Evolutionary conservation across 169 alveolate species (phyloP), one percentile per base, ranked within the genome.

Genomic region (Plasmodium berghei): DNA sequence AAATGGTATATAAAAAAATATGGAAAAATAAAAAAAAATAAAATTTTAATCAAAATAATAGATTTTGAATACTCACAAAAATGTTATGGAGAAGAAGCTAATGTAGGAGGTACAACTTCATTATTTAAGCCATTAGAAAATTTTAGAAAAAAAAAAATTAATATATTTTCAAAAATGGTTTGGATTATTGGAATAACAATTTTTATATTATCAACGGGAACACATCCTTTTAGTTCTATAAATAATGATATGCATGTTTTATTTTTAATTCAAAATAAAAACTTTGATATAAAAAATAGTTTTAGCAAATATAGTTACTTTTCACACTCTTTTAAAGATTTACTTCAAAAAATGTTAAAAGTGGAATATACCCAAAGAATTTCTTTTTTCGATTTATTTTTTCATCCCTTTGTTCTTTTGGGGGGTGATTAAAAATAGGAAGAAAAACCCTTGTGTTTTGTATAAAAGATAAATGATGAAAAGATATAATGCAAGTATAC

Each of bases 21-120:
- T 20, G 90, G 90, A 8, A 28, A 46, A 66, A 66, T 22, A 3
- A 54, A 66, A 54, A 80, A 80, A 52, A 80, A 42, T 52, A 66
- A 66, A 16, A 9, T 80, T 10, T n/a, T 42, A 9, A 55, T 80
- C 8, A 80, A 80, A 46, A 16, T 80, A 42, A 80, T 80, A 28
- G 90, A 80, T 54, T 80, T 80, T 66, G 90, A 80, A 42, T 48
- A 52, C 40, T 59, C 72, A 6, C 90, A 80, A 58, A 80, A 66
- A 66, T 16, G n/a, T 22, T 52, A 16, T 59, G n/a, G 67, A 24
- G 71, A 59, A 16, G 55, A 66, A 54, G 90, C 59, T 16, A 80
- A 64, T 22, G 28, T 64, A 20, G 90, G 90, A 18, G 90, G 90
- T 12, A 80, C 90, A 26, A 80, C 90, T 1, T 80, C 90, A 2